These are phyloP conservation scores for Austropuccinia psidii DNA, from an alignment of 1,284 basidiomycete species.

Conservation along the genomic window DNA sequence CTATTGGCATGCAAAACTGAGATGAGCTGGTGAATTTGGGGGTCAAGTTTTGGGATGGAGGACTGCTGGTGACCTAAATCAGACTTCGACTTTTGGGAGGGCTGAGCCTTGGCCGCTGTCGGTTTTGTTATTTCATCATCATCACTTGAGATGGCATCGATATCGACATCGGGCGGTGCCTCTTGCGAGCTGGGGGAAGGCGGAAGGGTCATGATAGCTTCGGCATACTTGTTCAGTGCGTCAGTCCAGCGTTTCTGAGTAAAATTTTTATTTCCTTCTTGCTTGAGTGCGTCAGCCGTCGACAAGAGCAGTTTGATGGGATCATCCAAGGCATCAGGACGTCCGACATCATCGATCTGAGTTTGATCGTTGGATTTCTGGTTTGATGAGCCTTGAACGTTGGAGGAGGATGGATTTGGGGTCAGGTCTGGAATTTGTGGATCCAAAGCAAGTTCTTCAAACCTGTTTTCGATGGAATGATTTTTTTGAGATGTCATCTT, in stretches of 20 bases:
- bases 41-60: not conserved
- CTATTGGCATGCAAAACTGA: conserved; percentile 69
- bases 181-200: not conserved
- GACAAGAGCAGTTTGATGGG: not conserved
- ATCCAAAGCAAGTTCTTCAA: no score
- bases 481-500: no score
- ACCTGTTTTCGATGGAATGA: no score
- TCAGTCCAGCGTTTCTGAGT: not conserved
- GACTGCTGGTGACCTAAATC: no score
- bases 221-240: not conserved
- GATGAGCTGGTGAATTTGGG: conserved; percentile 48
- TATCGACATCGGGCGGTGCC: not conserved
- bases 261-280: not conserved
- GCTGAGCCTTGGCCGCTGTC: not conserved
- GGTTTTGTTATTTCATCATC: not conserved
- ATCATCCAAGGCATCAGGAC: not conserved
- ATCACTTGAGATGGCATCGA: not conserved
- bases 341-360: no score
- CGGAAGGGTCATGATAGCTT: conserved; percentile 11
- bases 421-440: no score
- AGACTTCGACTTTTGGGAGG: not conserved
- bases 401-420: no score
- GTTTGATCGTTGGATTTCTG: no score
- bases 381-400: no score
- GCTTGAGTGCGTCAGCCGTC: conserved; percentile 10